Percentiles rank a stretch among this genome's conserved stretches.
Conservation (phyloP, 1,284 basidiomycete species). For the Ustilago esculenta region DNA sequence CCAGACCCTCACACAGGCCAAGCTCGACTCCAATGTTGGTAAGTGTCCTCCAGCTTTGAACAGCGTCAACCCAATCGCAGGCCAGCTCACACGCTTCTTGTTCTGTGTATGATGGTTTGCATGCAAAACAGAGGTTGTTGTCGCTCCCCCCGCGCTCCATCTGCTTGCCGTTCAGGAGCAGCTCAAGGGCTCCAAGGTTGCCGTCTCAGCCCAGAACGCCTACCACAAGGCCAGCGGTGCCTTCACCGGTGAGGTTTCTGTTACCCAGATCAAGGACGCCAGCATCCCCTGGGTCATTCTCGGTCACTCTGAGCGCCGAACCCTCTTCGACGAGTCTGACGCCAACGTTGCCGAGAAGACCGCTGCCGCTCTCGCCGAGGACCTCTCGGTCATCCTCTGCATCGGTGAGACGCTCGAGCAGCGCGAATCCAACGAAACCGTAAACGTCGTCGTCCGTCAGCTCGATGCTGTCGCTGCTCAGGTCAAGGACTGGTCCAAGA, state of each 20-base stretch:
- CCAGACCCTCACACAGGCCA: constrained; percentile 50
- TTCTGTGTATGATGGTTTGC: too few species aligned
- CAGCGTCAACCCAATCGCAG: not conserved
- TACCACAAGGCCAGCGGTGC: constrained; percentile 87
- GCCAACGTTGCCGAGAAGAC: constrained; percentile 87
- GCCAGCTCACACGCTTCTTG: not conserved
- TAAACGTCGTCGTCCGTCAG: constrained; percentile 82
- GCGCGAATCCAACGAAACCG: constrained; percentile 83
- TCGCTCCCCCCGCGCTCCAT: constrained; percentile 64
- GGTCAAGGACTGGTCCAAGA: constrained; percentile 82
- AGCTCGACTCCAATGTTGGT: constrained; percentile 62
- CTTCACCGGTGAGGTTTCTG: constrained; percentile 76
- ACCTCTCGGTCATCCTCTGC: constrained; percentile 90
- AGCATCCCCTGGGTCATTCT: constrained; percentile 91
- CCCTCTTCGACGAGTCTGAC: constrained; percentile 88
- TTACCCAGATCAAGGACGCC: constrained; percentile 81
- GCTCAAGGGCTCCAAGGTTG: constrained; percentile 44
- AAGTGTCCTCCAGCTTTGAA: constrained; percentile 8
- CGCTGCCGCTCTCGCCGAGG: constrained; percentile 75
- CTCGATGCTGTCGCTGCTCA: constrained; percentile 78
- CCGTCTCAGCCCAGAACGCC: constrained; percentile 88
- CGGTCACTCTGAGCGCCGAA: constrained; percentile 96
- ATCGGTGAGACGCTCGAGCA: constrained; percentile 92
- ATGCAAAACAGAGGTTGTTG: constrained; percentile 66
- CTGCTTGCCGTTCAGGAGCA: constrained; percentile 59